phyloP scores from a whole-genome alignment of 2,329 filamentous ascomycete species.

The Aspergillus ochraceoroseus region DNA sequence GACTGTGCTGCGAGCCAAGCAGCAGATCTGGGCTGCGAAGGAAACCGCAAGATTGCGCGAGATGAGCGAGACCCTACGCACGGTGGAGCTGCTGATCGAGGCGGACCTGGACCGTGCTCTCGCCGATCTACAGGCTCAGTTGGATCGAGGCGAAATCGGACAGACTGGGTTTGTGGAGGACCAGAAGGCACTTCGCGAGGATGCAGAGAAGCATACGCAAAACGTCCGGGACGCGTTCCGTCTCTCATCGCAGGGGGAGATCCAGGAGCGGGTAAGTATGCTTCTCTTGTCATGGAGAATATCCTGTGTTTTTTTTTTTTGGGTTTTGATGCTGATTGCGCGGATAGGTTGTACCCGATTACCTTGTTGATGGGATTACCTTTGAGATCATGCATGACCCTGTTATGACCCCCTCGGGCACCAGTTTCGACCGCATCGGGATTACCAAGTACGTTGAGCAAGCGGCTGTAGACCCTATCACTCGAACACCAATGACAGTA shows the following conservation, averaged over 20 bases:
- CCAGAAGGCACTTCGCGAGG: conserved; percentile 53
- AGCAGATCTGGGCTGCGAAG: conserved; percentile 73
- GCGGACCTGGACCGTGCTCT: conserved; percentile 39
- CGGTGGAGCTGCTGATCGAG: conserved; percentile 41
- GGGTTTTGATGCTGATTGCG: conserved; percentile 13
- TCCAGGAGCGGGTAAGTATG: conserved; percentile 42
- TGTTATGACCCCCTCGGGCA: conserved; percentile 64
- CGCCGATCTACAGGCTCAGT: conserved; percentile 32
- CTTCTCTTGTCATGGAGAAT: no score
- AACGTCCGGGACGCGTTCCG: conserved; percentile 45
- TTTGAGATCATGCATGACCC: conserved; percentile 52
- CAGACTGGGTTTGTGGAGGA: conserved; percentile 66
- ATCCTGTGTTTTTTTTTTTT: no score
- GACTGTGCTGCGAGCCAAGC: conserved; percentile 74
- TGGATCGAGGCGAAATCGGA: conserved; percentile 44
- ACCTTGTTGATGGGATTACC: conserved; percentile 47
- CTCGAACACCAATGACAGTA: conserved; percentile 64
- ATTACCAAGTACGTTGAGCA: conserved; percentile 80
- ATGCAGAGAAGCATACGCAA: conserved; percentile 45
- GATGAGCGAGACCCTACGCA: conserved; percentile 41
- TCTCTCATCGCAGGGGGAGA: conserved; percentile 39
- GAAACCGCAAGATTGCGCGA: conserved; percentile 52
- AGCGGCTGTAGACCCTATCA: conserved; percentile 73
- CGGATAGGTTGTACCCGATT: conserved; percentile 44
- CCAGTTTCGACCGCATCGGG: conserved; percentile 81